A percentile compares a stretch with the other conserved stretches of the same genome.
phyloP scores from a whole-genome alignment of 129 eudicot species.

The Glebionis coronaria region DNA sequence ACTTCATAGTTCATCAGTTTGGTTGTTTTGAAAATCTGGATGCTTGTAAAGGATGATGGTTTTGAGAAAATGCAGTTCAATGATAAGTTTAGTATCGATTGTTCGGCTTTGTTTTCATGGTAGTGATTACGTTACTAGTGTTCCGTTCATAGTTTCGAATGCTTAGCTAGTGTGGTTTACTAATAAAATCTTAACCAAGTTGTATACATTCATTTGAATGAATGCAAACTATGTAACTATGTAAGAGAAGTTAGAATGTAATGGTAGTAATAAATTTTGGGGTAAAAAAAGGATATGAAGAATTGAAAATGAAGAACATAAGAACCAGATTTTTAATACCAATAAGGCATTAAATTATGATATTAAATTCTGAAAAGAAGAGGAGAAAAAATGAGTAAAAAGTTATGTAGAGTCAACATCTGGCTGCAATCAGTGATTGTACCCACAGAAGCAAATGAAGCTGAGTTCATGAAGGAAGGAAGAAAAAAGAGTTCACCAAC shows the following conservation, averaged over 20 bases:
- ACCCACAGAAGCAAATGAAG: slow-evolving; percentile 35
- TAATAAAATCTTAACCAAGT: too few relatives aligned
- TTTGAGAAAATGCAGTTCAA: too few relatives aligned
- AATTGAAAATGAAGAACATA: slow-evolving; percentile 20
- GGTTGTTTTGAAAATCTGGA: too few relatives aligned
- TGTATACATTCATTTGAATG: too few relatives aligned
- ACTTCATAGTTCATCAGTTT: not conserved
- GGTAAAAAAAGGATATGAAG: slow-evolving; percentile 11
- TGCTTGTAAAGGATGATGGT: too few relatives aligned
- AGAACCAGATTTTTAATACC: slow-evolving; percentile 17
- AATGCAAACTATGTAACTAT: not conserved
- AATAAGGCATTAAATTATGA: too few relatives aligned
- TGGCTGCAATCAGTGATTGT: slow-evolving; percentile 36
- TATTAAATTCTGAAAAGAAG: slow-evolving; percentile 17
- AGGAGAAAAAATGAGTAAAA: slow-evolving; percentile 16
- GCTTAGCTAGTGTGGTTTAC: too few relatives aligned
- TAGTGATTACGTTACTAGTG: too few relatives aligned
- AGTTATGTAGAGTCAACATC: slow-evolving; percentile 36
- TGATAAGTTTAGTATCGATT: too few relatives aligned
- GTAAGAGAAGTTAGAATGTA: not conserved
- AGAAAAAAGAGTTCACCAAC: slow-evolving; percentile 22
- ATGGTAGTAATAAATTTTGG: too few relatives aligned
- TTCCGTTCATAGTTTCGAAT: too few relatives aligned
- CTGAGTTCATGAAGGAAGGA: slow-evolving; percentile 26
- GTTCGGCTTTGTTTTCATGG: too few relatives aligned